Evolutionary conservation across 169 alveolate species (phyloP), one percentile per base, ranked within the genome.

Genomic region (Plasmodium sp.): DNA sequence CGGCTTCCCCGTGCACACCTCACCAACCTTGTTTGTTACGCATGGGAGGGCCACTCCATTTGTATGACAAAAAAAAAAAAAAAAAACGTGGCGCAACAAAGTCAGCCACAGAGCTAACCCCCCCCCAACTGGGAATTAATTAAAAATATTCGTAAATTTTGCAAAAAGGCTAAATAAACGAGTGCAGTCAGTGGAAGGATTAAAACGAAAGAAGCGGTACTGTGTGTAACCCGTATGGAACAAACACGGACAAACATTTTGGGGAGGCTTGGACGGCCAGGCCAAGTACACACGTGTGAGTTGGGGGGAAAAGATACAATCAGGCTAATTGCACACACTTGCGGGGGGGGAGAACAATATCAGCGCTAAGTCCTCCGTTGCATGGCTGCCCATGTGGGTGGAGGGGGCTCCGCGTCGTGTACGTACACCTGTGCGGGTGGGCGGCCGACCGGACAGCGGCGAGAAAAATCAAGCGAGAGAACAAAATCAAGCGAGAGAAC

Each of bases 141-240:
- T 67, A 67, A 67, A 67, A 67, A 67, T 67, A 67, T 67, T 67
- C 77, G 77, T 67, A 67, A 67, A 67, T 18, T 67, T 67, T 67
- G 77, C 77, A 67, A 67, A 67, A 67, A 67, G 77, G 39, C 33
- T 67, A 67, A 67, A 67, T 67, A 18, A 27, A 67, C 12, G n/a
- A 67, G n/a, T 27, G 1, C 5, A 67, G 41, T 27, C 39, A 31
- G 33, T 67, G 77, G 18, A 67, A 67, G 39, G 77, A 67, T 67
- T 67, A 67, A 67, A 67, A 67, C 16, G 77, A 67, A 67, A 67
- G 1, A 67, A 31, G 18, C 77, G n/a, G 77, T 39, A 31, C 0
- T 18, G 16, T n/a, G 77, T 67, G 77, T 31, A 27, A 27, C 14
- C 4, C 18, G n/a, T 67, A 4, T 27, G 77, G 77, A 67, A 6